phyloP scores from a whole-genome alignment of 176 grass and related monocot genomes.

The Carex pumila region DNA sequence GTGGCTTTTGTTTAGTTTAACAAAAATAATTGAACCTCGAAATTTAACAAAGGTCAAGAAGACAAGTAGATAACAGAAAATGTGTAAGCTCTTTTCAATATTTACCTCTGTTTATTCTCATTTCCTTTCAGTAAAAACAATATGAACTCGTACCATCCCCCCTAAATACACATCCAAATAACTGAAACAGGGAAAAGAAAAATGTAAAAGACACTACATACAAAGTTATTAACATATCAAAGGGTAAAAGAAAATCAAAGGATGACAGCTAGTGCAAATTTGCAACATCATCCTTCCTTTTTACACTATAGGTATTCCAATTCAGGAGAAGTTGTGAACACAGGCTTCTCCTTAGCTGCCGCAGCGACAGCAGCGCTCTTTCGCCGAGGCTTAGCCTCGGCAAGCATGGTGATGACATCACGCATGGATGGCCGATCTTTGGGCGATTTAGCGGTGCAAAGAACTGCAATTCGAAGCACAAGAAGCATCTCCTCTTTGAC shows the following conservation, averaged over 20 bases:
- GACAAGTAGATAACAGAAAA: background rate
- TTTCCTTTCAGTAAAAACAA: slow-evolving; percentile 13
- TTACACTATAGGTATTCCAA: slow-evolving; percentile 45
- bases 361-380: slow-evolving; percentile 56
- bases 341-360: slow-evolving; percentile 77
- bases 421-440: slow-evolving; percentile 89
- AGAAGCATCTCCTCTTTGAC: slow-evolving; percentile 90
- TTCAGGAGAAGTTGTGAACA: slow-evolving; percentile 80
- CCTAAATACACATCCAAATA: slow-evolving; percentile 16
- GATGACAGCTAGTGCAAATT: background rate
- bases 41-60: background rate
- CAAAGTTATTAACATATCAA: slow-evolving; percentile 11
- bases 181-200: slow-evolving; percentile 23
- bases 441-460: slow-evolving; percentile 77
- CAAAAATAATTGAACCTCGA: background rate
- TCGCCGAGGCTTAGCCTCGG: slow-evolving; percentile 79
- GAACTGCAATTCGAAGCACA: slow-evolving; percentile 74
- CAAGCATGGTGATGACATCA: slow-evolving; percentile 89
- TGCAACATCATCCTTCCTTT: background rate
- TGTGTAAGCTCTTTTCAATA: background rate
- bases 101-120: slow-evolving; percentile 12
- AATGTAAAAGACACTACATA: slow-evolving; percentile 30
- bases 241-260: background rate
- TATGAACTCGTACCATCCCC: slow-evolving; percentile 16
- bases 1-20: background rate